Conservation (phyloP, 331 rosid genomes). For the Rhamnella rubrinervis region DNA sequence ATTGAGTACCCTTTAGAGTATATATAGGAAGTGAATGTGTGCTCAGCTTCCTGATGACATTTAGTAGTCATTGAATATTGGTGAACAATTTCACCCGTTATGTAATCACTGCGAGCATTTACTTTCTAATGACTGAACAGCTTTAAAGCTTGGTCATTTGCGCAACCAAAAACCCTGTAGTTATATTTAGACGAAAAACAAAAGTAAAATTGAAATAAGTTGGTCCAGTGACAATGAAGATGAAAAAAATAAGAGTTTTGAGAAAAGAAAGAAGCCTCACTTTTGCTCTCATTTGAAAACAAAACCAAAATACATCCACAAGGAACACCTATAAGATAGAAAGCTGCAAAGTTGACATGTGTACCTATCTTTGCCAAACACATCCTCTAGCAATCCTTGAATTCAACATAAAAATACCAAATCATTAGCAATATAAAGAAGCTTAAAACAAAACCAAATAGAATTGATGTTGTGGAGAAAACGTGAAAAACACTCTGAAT, state of each 20-base stretch:
- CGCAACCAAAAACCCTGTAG: conserved; percentile 31
- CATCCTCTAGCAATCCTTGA: conserved; percentile 23
- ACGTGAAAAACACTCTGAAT: conserved; percentile 26
- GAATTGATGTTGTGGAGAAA: background rate
- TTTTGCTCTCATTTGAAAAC: conserved; percentile 11
- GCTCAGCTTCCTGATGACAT: no score
- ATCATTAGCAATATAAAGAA: background rate
- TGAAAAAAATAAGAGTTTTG: background rate
- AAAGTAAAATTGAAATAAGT: background rate
- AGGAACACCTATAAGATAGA: conserved; percentile 21
- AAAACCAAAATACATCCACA: conserved; percentile 11
- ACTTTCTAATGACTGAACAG: no score
- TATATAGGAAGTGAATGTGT: no score
- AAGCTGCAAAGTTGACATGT: conserved; percentile 18
- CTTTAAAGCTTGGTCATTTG: no score
- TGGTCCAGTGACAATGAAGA: background rate
- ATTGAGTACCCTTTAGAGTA: no score
- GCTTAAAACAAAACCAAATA: background rate
- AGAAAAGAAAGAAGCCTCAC: background rate
- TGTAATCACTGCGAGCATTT: no score
- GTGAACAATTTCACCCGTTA: no score
- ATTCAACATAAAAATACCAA: no score
- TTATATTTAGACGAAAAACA: background rate
- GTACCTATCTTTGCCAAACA: conserved; percentile 26
- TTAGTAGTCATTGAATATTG: no score